Evolutionary conservation across 2,329 filamentous ascomycete species (phyloP), one percentile per base, ranked within the genome.

Genomic region (Ampelomyces quisqualis): DNA sequence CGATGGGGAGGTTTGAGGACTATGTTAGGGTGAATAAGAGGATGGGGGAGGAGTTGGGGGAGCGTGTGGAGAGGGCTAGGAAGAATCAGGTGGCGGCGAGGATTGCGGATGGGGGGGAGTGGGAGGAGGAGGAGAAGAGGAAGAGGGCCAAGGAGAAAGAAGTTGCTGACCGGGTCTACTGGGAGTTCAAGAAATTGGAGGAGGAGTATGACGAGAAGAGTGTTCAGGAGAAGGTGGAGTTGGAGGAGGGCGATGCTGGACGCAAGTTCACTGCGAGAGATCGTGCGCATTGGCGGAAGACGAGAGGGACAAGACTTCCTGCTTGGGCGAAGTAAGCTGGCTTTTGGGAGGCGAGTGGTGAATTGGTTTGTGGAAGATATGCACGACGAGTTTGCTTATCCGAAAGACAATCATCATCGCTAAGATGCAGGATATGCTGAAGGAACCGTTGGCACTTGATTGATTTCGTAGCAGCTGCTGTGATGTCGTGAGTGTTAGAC

Each of bases 201-300:
- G 28, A 6, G 3, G 27, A 27, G 2, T 13, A 22, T 4, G 35
- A 38, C 19, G 14, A 31, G 14, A 22, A 38, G 21, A 17, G 19
- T 5, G 24, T 38, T 7, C n/a, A 24, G 27, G 19, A 29, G 20
- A 38, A 38, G 11, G 3, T 38, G 3, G 32, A 9, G 13, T 28
- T 31, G 7, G 14, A 27, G 1, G 35, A 10, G 5, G 10, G 23
- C 11, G 11, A 38, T 6, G n/a, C n/a, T n/a, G n/a, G n/a, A n/a
- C 35, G 35, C 35, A 38, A 31, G 35, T 38, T 38, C 28, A 38
- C 27, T 17, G 3, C 20, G 9, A 27, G 35, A 6, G 35, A 38
- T 13, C n/a, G 19, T 10, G 13, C 18, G 5, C 28, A 38, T 23
- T 38, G 21, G n/a, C 27, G 27, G 10, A 8, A 15, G 3, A 23